These are phyloP conservation scores for Wickerhamiella azymoides DNA, from an alignment of 805 yeast genomes.

Conservation along the genomic window DNA sequence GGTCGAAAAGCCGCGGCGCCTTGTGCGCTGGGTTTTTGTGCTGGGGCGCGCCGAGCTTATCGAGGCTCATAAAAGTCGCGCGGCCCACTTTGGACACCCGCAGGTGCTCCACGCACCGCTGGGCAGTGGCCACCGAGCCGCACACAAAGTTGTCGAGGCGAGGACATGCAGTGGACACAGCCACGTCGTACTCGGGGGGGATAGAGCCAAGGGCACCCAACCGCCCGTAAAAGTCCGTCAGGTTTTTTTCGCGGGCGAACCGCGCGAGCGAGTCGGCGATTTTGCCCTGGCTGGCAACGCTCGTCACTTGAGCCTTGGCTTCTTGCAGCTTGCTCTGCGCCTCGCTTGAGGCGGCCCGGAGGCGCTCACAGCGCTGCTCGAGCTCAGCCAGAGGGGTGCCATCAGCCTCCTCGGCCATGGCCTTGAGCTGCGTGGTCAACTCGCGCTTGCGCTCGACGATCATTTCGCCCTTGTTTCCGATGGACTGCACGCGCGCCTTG, in stretches of 20 bases:
- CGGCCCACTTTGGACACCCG: slow-evolving; percentile 75
- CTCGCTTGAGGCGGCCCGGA: slow-evolving; percentile 9
- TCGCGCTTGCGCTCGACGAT: slow-evolving; percentile 32
- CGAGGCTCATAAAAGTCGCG: slow-evolving; percentile 72
- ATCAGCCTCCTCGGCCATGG: slow-evolving; percentile 23
- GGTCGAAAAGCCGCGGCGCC: slow-evolving; percentile 73
- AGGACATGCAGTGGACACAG: slow-evolving; percentile 89
- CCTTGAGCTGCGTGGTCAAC: slow-evolving; percentile 36
- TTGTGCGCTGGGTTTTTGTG: slow-evolving; percentile 36
- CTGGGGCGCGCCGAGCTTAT: slow-evolving; percentile 33
- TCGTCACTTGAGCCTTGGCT: slow-evolving; percentile 45
- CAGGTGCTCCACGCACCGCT: slow-evolving; percentile 66
- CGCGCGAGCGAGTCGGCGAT: slow-evolving; percentile 57
- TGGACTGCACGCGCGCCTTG: slow-evolving; percentile 37
- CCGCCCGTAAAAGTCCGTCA: slow-evolving; percentile 77
- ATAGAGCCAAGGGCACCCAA: slow-evolving; percentile 87
- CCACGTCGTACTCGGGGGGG: slow-evolving; percentile 79
- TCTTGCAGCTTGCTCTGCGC: slow-evolving; percentile 41
- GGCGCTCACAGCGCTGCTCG: not conserved
- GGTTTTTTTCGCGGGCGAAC: slow-evolving; percentile 68
- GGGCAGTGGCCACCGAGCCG: slow-evolving; percentile 59
- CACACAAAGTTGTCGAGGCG: slow-evolving; percentile 88
- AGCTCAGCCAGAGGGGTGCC: not conserved
- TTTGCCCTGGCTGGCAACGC: slow-evolving; percentile 51
- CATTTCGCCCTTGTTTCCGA: slow-evolving; percentile 8